These are phyloP conservation scores for Capsicum baccatum DNA, from an alignment of 257 asterid species.

Conservation along the genomic window DNA sequence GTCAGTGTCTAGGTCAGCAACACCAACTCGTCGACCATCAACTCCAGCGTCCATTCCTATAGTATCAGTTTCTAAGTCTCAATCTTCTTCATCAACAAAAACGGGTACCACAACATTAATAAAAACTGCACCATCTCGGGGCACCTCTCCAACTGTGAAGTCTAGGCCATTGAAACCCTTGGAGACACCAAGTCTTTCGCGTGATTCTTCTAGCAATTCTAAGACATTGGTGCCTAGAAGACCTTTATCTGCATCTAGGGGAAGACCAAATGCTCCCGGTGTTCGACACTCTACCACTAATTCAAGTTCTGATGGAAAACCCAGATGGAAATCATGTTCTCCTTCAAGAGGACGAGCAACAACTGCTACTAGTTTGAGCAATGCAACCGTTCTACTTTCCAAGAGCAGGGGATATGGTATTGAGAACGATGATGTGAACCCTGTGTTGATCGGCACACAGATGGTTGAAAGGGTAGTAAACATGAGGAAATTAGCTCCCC, in stretches of 20 bases:
- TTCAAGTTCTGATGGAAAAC: conserved; percentile 34
- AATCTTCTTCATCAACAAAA: conserved; percentile 44
- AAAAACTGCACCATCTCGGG: conserved; percentile 47
- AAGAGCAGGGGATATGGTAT: conserved; percentile 55
- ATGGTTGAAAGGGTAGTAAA: conserved; percentile 93
- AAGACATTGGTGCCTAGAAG: conserved; percentile 51
- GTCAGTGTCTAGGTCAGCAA: conserved; percentile 56
- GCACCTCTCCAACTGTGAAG: conserved; percentile 55
- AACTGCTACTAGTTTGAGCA: conserved; percentile 32
- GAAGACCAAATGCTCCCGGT: conserved; percentile 44
- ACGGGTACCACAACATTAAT: conserved; percentile 37
- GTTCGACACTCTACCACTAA: conserved; percentile 37
- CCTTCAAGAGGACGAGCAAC: conserved; percentile 55
- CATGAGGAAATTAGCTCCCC: conserved; percentile 93
- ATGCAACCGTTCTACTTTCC: conserved; percentile 42
- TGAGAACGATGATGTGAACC: conserved; percentile 67
- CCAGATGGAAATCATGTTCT: conserved; percentile 67
- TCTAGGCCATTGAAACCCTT: conserved; percentile 57
- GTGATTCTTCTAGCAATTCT: conserved; percentile 41
- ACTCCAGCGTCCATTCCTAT: conserved; percentile 36
- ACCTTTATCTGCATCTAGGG: conserved; percentile 73
- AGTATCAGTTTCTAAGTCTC: conserved; percentile 35
- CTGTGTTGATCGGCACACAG: conserved; percentile 71
- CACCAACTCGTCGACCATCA: conserved; percentile 59
- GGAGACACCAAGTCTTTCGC: conserved; percentile 42